A percentile compares a stretch with the other conserved stretches of the same genome.
phyloP scores from a whole-genome alignment of 2,329 filamentous ascomycete species.

The Didymella pomorum region DNA sequence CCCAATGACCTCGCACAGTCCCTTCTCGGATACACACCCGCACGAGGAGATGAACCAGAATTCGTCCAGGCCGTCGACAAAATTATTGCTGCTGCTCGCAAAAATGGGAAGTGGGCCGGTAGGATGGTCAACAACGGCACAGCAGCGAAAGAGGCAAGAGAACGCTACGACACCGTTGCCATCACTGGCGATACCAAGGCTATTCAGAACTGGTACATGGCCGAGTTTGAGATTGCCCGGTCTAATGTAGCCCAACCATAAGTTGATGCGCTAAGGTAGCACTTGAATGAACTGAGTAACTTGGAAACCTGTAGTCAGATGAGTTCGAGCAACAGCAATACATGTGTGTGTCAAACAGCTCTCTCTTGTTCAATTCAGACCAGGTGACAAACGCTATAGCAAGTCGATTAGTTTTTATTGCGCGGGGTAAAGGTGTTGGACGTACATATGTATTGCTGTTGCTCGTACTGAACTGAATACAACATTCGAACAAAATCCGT shows the following conservation, averaged over 20 bases:
- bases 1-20: conserved; percentile 68
- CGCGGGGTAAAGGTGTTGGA: background rate
- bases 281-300: background rate
- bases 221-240: conserved; percentile 31
- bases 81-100: conserved; percentile 62
- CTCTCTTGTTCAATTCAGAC: background rate
- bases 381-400: background rate
- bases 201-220: conserved; percentile 60
- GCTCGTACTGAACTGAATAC: conserved; percentile 3
- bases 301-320: background rate
- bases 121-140: conserved; percentile 56
- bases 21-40: conserved; percentile 66
- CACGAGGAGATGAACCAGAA: conserved; percentile 62
- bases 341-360: conserved; percentile 1
- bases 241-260: conserved; percentile 14
- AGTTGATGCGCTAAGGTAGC: background rate
- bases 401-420: background rate
- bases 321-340: conserved; percentile 12
- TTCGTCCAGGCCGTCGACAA: conserved; percentile 64
- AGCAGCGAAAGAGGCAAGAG: conserved; percentile 51
- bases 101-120: conserved; percentile 71
- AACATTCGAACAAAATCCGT: background rate
- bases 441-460: conserved; percentile 9
- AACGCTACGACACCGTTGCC: conserved; percentile 56
- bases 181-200: conserved; percentile 58